Evolutionary conservation across 371 early-diverging fungal genomes (phyloP).

Genomic region (Saksenaea oblongispora): DNA sequence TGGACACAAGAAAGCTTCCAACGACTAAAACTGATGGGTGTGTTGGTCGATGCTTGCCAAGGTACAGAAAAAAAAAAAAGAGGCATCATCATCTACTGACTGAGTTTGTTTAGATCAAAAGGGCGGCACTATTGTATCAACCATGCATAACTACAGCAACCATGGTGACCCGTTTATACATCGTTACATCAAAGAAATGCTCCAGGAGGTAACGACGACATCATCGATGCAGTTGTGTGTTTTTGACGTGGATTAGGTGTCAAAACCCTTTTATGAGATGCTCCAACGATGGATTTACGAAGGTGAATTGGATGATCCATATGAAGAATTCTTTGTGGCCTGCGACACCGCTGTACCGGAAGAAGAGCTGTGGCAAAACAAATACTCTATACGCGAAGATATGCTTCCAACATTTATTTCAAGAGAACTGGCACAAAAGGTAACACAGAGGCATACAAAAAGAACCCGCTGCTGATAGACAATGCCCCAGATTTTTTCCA

Average conservation of each 20-base stretch:
- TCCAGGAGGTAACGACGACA: slow-evolving; percentile 61
- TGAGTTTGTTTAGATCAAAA: slow-evolving; percentile 36
- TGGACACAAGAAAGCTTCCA: slow-evolving; percentile 85
- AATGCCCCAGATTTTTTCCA: slow-evolving; percentile 72
- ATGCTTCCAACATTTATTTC: slow-evolving; percentile 88
- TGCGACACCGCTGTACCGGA: slow-evolving; percentile 54
- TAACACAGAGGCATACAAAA: slow-evolving; percentile 30
- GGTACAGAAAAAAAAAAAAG: slow-evolving; percentile 27
- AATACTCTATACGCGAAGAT: slow-evolving; percentile 71
- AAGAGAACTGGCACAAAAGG: slow-evolving; percentile 79
- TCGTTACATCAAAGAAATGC: slow-evolving; percentile 73
- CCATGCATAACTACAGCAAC: slow-evolving; percentile 77
- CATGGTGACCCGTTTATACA: slow-evolving; percentile 92
- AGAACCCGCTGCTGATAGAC: slow-evolving; percentile 17
- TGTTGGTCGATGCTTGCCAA: slow-evolving; percentile 62
- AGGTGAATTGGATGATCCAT: slow-evolving; percentile 94
- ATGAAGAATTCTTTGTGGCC: slow-evolving; percentile 89
- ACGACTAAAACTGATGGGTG: slow-evolving; percentile 71
- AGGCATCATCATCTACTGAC: not conserved
- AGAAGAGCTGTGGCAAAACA: slow-evolving; percentile 80
- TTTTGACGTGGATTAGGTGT: slow-evolving; percentile 55
- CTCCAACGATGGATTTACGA: slow-evolving; percentile 93
- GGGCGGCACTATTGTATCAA: slow-evolving; percentile 84
- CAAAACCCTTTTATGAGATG: slow-evolving; percentile 88
- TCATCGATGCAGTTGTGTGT: too few relatives aligned